These are phyloP conservation scores for Aspergillus ruber DNA, from an alignment of 2,329 filamentous ascomycete genomes.

Conservation along the genomic window DNA sequence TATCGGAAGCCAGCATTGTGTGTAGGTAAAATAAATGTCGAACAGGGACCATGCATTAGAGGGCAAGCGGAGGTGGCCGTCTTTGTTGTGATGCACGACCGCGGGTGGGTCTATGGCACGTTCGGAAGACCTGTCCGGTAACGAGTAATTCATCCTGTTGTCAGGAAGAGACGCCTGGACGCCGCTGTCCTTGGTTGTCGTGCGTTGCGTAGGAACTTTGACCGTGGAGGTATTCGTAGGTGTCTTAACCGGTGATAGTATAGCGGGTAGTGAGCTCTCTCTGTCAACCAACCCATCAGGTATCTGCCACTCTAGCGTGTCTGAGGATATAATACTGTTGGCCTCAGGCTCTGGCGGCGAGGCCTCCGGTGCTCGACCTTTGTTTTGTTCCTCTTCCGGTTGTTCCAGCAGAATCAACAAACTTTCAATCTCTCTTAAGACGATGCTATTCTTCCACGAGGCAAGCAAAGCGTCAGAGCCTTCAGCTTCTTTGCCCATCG, in stretches of 20 bases:
- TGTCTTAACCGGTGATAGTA: slow-evolving; percentile 20
- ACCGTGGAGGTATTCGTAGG: slow-evolving; percentile 11
- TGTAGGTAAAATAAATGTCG: slow-evolving; percentile 69
- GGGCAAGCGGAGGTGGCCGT: slow-evolving; percentile 43
- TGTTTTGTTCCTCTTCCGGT: slow-evolving; percentile 33
- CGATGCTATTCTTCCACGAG: slow-evolving; percentile 57
- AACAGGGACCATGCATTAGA: slow-evolving; percentile 48
- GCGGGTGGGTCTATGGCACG: background rate
- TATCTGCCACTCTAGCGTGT: slow-evolving; percentile 29
- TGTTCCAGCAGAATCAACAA: slow-evolving; percentile 46
- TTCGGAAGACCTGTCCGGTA: background rate
- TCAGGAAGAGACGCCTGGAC: slow-evolving; percentile 17
- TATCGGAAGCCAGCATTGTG: slow-evolving; percentile 70
- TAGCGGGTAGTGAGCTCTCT: slow-evolving; percentile 13
- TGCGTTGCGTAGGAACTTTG: slow-evolving; percentile 7
- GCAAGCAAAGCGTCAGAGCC: slow-evolving; percentile 54
- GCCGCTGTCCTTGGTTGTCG: slow-evolving; percentile 17
- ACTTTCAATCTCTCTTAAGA: slow-evolving; percentile 58
- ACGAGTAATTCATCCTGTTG: background rate
- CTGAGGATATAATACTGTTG: slow-evolving; percentile 26
- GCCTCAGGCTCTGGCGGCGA: slow-evolving; percentile 24
- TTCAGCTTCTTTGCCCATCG: slow-evolving; percentile 34
- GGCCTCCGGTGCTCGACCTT: slow-evolving; percentile 16
- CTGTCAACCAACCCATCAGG: slow-evolving; percentile 18
- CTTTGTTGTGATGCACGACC: background rate